Percentiles rank a stretch among this genome's conserved stretches.
phyloP scores from a whole-genome alignment of 2,329 filamentous ascomycete genomes.

The Alternaria sp. region DNA sequence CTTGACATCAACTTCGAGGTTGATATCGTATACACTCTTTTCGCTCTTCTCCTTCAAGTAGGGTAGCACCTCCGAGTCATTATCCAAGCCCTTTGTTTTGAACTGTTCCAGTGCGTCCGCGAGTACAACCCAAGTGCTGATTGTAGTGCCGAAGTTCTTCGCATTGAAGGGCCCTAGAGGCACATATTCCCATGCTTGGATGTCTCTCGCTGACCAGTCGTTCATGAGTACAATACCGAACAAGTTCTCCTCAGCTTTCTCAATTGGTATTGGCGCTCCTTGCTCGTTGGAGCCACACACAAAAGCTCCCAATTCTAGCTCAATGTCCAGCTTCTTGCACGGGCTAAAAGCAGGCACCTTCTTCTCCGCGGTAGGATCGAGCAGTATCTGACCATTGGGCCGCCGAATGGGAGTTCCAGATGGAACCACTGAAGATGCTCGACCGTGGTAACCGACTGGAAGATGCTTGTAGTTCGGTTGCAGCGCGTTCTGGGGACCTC shows the following conservation, averaged over 20 bases:
- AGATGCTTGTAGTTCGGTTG: constrained; percentile 84
- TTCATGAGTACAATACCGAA: constrained; percentile 86
- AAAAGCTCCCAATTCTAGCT: constrained; percentile 81
- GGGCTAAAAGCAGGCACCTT: constrained; percentile 71
- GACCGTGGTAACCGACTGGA: constrained; percentile 82
- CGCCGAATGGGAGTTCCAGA: constrained; percentile 77
- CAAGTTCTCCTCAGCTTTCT: constrained; percentile 72
- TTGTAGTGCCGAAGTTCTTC: constrained; percentile 83
- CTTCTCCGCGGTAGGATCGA: constrained; percentile 67
- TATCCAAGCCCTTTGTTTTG: constrained; percentile 62
- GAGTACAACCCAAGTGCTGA: constrained; percentile 81
- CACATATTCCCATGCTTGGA: constrained; percentile 85
- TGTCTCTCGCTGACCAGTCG: constrained; percentile 85
- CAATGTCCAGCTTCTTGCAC: constrained; percentile 75
- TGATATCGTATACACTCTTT: constrained; percentile 72
- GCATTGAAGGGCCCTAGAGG: constrained; percentile 83
- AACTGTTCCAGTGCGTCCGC: constrained; percentile 78
- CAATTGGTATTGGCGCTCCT: constrained; percentile 69
- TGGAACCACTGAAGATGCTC: constrained; percentile 77
- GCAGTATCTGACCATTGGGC: constrained; percentile 77
- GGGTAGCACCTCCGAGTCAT: constrained; percentile 63
- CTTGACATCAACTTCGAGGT: constrained; percentile 71
- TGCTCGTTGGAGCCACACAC: constrained; percentile 71
- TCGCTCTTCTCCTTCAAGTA: constrained; percentile 70
- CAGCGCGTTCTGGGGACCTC: constrained; percentile 74